These are phyloP conservation scores for Jamesozyma lodderae DNA, from an alignment of 805 yeast genomes.

Conservation along the genomic window DNA sequence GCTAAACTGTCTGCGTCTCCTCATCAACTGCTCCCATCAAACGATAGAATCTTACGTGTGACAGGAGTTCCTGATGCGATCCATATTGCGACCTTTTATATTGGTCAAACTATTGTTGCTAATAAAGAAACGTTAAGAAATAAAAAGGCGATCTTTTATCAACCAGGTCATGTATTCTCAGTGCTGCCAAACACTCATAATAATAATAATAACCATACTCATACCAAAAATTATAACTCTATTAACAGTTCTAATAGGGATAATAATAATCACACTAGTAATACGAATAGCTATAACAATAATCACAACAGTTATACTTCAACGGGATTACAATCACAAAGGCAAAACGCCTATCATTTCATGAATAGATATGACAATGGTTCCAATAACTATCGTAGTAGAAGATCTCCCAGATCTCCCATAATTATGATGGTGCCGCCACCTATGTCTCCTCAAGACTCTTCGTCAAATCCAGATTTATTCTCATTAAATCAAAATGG, in stretches of 20 bases:
- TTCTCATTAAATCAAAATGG: slow-evolving; percentile 1
- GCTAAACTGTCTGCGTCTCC: slow-evolving; percentile 70
- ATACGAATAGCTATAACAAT: background rate
- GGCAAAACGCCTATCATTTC: slow-evolving; percentile 24
- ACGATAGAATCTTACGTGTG: slow-evolving; percentile 63
- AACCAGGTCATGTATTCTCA: slow-evolving; percentile 25
- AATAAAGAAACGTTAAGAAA: slow-evolving; percentile 41
- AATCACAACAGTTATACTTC: background rate
- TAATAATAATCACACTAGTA: background rate
- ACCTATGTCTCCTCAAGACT: background rate
- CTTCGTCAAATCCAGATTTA: background rate
- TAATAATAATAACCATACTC: background rate
- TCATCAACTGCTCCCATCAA: slow-evolving; percentile 60
- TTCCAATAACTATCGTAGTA: slow-evolving; percentile 6
- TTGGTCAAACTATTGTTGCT: slow-evolving; percentile 58
- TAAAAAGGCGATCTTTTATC: slow-evolving; percentile 33
- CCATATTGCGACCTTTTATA: slow-evolving; percentile 71
- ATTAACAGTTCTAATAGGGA: background rate
- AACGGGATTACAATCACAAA: slow-evolving; percentile 11
- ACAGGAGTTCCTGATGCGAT: slow-evolving; percentile 81
- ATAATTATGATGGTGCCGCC: slow-evolving; percentile 9
- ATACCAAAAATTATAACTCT: background rate
- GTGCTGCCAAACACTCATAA: slow-evolving; percentile 13
- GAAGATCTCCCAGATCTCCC: slow-evolving; percentile 13
- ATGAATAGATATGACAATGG: slow-evolving; percentile 14